Percentiles rank a stretch among this genome's conserved stretches.
Conservation (phyloP, 179 eudicot genomes). For the Gypsophila paniculata region DNA sequence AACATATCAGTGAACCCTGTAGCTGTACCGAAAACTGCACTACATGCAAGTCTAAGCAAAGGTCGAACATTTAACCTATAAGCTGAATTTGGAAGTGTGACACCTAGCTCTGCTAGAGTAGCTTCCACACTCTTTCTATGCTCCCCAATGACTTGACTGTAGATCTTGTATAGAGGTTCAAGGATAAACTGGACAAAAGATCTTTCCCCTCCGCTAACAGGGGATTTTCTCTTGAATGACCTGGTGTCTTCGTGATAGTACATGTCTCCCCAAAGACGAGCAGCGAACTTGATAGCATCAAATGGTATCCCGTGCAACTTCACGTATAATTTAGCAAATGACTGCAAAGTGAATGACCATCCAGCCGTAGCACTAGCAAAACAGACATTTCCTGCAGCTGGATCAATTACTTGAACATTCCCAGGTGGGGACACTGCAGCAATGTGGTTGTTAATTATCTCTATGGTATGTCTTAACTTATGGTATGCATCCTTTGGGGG, state of each 20-base stretch:
- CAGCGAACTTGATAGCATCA: constrained; percentile 85
- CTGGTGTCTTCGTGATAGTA: constrained; percentile 73
- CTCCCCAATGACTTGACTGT: constrained; percentile 97
- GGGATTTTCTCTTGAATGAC: constrained; percentile 62
- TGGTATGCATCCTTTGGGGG: constrained; percentile 98
- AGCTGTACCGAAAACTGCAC: constrained; percentile 96
- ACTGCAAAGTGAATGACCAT: constrained; percentile 94
- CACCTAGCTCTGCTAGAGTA: constrained; percentile 91
- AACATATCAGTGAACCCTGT: constrained; percentile 99
- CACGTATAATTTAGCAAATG: constrained; percentile 91
- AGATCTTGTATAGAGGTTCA: constrained; percentile 91
- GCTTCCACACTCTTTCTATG: constrained; percentile 97
- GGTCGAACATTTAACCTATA: constrained; percentile 90
- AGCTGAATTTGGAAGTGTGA: constrained; percentile 83
- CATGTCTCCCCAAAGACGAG: constrained; percentile 94
- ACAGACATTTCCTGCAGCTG: constrained; percentile 87
- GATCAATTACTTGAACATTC: constrained; percentile 74
- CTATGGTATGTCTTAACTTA: constrained; percentile 84
- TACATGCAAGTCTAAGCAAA: constrained; percentile 89
- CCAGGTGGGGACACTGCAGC: constrained; percentile 83
- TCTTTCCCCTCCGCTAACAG: constrained; percentile 76
- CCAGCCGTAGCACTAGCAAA: constrained; percentile 97
- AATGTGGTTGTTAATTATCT: constrained; percentile 76
- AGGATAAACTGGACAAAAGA: constrained; percentile 92
- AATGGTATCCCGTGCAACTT: constrained; percentile 90